These are phyloP conservation scores for Trichoderma semiorbis DNA, from an alignment of 2,329 filamentous ascomycete species.

Conservation along the genomic window DNA sequence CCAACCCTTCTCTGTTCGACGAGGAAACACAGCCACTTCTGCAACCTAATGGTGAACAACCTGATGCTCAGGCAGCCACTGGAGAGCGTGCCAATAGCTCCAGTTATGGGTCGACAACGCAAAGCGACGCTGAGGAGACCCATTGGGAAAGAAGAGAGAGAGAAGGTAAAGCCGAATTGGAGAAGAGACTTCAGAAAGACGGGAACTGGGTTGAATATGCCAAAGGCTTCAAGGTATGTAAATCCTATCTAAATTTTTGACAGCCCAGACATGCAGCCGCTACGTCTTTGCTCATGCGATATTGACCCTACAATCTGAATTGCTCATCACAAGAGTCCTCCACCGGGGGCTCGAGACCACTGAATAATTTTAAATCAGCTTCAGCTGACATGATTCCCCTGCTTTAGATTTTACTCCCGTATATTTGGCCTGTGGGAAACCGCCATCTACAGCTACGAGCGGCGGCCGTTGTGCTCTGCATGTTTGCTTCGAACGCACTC, in stretches of 20 bases:
- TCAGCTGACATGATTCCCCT: background rate
- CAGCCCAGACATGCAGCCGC: background rate
- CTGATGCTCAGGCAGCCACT: constrained; percentile 4
- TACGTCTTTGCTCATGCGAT: background rate
- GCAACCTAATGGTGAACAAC: constrained; percentile 24
- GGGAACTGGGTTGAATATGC: constrained; percentile 76
- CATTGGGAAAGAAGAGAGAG: constrained; percentile 53
- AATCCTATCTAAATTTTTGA: background rate
- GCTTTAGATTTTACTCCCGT: constrained; percentile 66
- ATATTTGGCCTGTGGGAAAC: constrained; percentile 71
- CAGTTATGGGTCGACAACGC: constrained; percentile 43
- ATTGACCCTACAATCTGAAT: background rate
- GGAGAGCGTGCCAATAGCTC: constrained; percentile 25
- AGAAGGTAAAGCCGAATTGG: constrained; percentile 55
- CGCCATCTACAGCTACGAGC: constrained; percentile 64
- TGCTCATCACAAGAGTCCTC: background rate
- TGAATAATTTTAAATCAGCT: background rate
- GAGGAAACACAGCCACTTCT: constrained; percentile 59
- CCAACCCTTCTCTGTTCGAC: constrained; percentile 37
- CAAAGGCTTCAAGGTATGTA: constrained; percentile 62
- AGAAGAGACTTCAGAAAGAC: constrained; percentile 67
- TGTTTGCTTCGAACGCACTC: constrained; percentile 67
- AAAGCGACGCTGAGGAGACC: constrained; percentile 44
- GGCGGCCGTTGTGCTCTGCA: constrained; percentile 61
- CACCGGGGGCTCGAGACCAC: background rate